These are phyloP conservation scores for Scortechinia acanthostroma DNA, from an alignment of 2,329 filamentous ascomycete species.

Conservation along the genomic window DNA sequence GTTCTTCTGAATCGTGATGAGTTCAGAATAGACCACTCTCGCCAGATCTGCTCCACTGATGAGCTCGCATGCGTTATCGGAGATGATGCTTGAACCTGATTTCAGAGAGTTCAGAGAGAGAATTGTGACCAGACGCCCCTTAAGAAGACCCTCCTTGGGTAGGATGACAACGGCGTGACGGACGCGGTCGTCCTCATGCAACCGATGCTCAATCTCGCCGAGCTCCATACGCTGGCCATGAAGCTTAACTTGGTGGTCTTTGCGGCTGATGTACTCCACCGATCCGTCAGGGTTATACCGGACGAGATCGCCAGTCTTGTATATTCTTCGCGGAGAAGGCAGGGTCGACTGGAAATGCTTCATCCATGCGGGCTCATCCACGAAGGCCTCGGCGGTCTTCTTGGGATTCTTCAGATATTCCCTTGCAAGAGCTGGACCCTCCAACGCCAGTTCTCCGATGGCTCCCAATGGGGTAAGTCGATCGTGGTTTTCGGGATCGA, in stretches of 20 bases:
- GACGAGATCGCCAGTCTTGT: constrained; percentile 2
- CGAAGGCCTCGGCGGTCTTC: neutral
- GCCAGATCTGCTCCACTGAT: constrained; percentile 10
- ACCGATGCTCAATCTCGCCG: constrained; percentile 9
- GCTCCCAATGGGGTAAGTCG: neutral
- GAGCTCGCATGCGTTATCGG: constrained; percentile 19
- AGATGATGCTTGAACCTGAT: constrained; percentile 13
- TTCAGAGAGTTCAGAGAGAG: constrained; percentile 20
- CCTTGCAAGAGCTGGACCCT: neutral
- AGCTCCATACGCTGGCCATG: neutral
- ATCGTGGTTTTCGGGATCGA: neutral
- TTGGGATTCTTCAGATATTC: neutral
- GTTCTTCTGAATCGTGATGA: constrained; percentile 17
- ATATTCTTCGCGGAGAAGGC: constrained; percentile 18
- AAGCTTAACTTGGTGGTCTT: neutral
- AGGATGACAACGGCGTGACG: constrained; percentile 30
- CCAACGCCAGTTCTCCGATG: neutral
- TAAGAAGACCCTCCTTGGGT: constrained; percentile 28
- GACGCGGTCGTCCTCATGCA: constrained; percentile 19
- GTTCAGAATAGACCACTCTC: constrained; percentile 10
- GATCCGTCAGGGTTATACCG: constrained; percentile 16
- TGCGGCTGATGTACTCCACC: constrained; percentile 14
- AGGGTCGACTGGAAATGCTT: constrained; percentile 8
- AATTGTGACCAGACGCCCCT: constrained; percentile 33
- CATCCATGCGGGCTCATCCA: neutral